Percentiles rank a stretch among this genome's conserved stretches.
phyloP scores from a whole-genome alignment of 139 green algal species.

The Nannochloris sp. region DNA sequence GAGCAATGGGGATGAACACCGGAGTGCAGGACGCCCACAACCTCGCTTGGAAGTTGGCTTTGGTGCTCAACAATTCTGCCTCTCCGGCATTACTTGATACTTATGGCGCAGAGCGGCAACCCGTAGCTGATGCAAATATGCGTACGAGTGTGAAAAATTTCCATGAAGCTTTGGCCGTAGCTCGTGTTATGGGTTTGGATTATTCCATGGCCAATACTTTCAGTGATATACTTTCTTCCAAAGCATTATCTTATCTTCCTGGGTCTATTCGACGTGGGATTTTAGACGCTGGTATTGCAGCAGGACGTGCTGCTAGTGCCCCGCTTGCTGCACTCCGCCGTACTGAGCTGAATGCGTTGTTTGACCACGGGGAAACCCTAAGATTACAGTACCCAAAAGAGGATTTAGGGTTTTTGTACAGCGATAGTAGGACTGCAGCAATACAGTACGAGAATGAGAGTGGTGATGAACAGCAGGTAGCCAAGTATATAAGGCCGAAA shows the following conservation, averaged over 20 bases:
- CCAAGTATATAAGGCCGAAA: constrained; percentile 7
- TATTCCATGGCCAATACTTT: constrained; percentile 52
- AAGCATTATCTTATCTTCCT: neutral
- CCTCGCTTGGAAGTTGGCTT: constrained; percentile 90
- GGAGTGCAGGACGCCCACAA: constrained; percentile 87
- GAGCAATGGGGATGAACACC: constrained; percentile 97
- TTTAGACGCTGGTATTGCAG: constrained; percentile 31
- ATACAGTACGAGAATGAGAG: neutral
- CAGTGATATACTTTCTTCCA: constrained; percentile 22
- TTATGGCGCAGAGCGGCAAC: constrained; percentile 71
- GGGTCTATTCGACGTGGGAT: neutral
- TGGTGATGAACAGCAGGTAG: neutral
- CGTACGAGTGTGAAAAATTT: constrained; percentile 85
- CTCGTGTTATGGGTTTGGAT: constrained; percentile 71
- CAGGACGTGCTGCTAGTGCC: constrained; percentile 28
- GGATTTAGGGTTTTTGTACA: constrained; percentile 84
- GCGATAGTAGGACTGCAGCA: neutral
- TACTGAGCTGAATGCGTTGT: constrained; percentile 39
- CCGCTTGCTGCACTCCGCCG: constrained; percentile 16
- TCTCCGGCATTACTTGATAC: constrained; percentile 43
- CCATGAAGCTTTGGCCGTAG: constrained; percentile 69
- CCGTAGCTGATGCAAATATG: constrained; percentile 72
- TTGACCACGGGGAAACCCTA: constrained; percentile 60
- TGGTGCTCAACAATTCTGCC: constrained; percentile 39
- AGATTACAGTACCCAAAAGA: constrained; percentile 85